Conservation (phyloP, 805 yeast species). For the Candida quercuum region DNA sequence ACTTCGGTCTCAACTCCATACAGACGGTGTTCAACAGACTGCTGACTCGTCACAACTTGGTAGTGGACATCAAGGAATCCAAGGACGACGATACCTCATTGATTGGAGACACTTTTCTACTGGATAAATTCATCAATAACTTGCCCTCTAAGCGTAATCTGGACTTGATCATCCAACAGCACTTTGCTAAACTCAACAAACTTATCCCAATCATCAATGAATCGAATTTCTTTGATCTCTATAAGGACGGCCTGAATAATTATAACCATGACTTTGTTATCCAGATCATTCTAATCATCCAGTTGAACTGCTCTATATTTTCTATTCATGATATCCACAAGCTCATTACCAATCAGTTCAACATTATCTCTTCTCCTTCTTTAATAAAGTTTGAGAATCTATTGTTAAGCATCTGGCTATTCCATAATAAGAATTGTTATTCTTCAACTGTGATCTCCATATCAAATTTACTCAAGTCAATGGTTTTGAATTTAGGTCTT, state of each 20-base stretch:
- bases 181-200: slow-evolving; percentile 20
- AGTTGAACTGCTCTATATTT: slow-evolving; percentile 23
- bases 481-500: slow-evolving; percentile 22
- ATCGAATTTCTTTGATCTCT: slow-evolving; percentile 17
- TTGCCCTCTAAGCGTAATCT: slow-evolving; percentile 24
- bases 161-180: slow-evolving; percentile 21
- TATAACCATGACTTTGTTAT: slow-evolving; percentile 25
- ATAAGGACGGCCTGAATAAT: slow-evolving; percentile 7
- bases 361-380: slow-evolving; percentile 8
- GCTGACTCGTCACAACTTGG: slow-evolving; percentile 9
- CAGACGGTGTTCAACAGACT: slow-evolving; percentile 17
- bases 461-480: slow-evolving; percentile 16
- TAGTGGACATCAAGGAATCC: slow-evolving; percentile 24
- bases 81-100: slow-evolving; percentile 23
- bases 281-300: slow-evolving; percentile 38
- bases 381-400: slow-evolving; percentile 19
- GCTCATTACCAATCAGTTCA: slow-evolving; percentile 15
- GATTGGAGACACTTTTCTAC: slow-evolving; percentile 9
- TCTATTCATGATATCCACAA: slow-evolving; percentile 24
- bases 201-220: slow-evolving; percentile 24
- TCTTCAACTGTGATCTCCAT: slow-evolving; percentile 18
- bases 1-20: slow-evolving; percentile 22
- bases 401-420: slow-evolving; percentile 19
- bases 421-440: slow-evolving; percentile 24
- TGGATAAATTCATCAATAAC: slow-evolving; percentile 16